Conservation (phyloP, 1,139 yeast species). For the Protomyces inouyei region DNA sequence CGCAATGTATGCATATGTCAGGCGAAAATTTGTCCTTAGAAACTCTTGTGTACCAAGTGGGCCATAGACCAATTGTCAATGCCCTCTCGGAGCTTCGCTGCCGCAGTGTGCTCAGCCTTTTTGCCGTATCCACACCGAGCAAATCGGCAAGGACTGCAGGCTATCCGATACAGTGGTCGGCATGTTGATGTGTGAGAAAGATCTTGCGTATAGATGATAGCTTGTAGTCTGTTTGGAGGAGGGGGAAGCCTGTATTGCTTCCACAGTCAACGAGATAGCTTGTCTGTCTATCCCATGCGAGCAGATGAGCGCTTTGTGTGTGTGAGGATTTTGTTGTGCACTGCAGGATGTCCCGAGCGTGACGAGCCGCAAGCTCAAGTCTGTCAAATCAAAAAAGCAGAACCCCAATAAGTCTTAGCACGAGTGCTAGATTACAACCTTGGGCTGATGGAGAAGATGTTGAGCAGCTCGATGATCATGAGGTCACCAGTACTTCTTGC, state of each 20-base stretch:
- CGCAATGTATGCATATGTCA: conserved; percentile 6
- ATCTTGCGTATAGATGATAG: conserved; percentile 4
- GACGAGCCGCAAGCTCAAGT: conserved; percentile 1
- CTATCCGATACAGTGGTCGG: not conserved
- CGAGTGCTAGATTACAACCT: too few species aligned
- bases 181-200: conserved; percentile 19
- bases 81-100: not conserved
- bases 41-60: conserved; percentile 12
- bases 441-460: too few species aligned
- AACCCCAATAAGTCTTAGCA: too few species aligned
- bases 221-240: conserved; percentile 5
- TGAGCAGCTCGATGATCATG: too few species aligned
- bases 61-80: conserved; percentile 8
- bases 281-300: not conserved
- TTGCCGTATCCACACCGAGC: conserved; percentile 22
- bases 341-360: conserved; percentile 15
- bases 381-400: too few species aligned
- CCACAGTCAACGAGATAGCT: conserved; percentile 19
- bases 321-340: conserved; percentile 16
- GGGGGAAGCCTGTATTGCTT: conserved; percentile 8
- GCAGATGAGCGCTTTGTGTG: conserved; percentile 16
- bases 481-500: too few species aligned
- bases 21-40: conserved; percentile 14
- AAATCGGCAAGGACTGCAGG: conserved; percentile 12
- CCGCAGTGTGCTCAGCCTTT: not conserved